These are phyloP conservation scores for Pseudocercospora fuligena DNA, from an alignment of 2,329 filamentous ascomycete species.

Conservation along the genomic window DNA sequence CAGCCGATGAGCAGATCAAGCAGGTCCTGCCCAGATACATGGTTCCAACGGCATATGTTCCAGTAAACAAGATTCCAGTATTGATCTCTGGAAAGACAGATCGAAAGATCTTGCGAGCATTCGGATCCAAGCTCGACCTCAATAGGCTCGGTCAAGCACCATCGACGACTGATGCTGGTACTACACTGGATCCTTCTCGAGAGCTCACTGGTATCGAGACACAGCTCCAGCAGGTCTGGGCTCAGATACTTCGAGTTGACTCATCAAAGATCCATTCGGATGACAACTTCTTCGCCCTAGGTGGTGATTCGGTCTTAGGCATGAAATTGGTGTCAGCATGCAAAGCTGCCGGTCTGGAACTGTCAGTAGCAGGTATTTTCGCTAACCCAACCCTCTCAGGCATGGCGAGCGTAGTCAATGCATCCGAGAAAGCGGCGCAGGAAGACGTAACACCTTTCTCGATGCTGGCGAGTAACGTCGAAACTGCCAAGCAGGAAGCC, in stretches of 20 bases:
- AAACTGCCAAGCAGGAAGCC: background rate
- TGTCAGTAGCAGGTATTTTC: slow-evolving; percentile 36
- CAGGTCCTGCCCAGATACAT: slow-evolving; percentile 42
- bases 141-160: background rate
- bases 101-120: slow-evolving; percentile 10
- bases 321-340: slow-evolving; percentile 47
- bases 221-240: slow-evolving; percentile 16
- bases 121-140: background rate
- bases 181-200: background rate
- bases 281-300: slow-evolving; percentile 52
- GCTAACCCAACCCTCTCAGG: slow-evolving; percentile 18
- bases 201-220: background rate
- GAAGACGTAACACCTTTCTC: slow-evolving; percentile 9
- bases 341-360: background rate
- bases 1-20: slow-evolving; percentile 10
- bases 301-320: slow-evolving; percentile 53
- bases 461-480: background rate
- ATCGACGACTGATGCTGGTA: background rate
- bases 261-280: slow-evolving; percentile 22
- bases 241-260: slow-evolving; percentile 5
- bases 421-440: background rate
- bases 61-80: slow-evolving; percentile 51
- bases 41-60: slow-evolving; percentile 51
- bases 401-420: background rate
- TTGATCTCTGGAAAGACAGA: slow-evolving; percentile 50